Conservation (phyloP, 352 stramenopile genomes). For the Plasmopara viticola region DNA sequence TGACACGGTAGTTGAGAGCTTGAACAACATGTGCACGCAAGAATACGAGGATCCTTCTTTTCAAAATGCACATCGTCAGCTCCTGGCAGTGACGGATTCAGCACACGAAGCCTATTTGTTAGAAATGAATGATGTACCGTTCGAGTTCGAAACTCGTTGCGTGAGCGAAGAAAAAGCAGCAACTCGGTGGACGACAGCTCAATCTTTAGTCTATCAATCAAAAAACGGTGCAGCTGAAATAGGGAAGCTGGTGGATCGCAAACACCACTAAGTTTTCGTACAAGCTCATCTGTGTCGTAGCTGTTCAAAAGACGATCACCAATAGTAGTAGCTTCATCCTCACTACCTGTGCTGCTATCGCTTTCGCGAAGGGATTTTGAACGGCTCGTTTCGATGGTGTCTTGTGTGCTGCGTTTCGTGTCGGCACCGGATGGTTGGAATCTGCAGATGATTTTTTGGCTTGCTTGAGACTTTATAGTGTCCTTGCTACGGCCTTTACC, state of each 20-base stretch:
- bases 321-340: not conserved
- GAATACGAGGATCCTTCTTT: constrained; percentile 34
- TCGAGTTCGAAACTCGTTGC: constrained; percentile 34
- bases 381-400: not conserved
- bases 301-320: constrained; percentile 1
- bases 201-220: constrained; percentile 39
- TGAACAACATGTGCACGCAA: constrained; percentile 32
- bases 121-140: constrained; percentile 27
- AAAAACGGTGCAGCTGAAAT: constrained; percentile 50
- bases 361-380: not conserved
- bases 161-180: constrained; percentile 33
- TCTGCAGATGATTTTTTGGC: constrained; percentile 3
- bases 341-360: not conserved
- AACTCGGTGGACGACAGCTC: constrained; percentile 36
- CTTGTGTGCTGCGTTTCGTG: not conserved
- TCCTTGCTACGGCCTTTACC: not conserved
- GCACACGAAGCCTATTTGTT: constrained; percentile 17
- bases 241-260: constrained; percentile 57
- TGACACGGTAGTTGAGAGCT: constrained; percentile 34
- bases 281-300: constrained; percentile 31
- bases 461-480: constrained; percentile 1
- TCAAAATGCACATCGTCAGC: constrained; percentile 21
- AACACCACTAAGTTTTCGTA: constrained; percentile 23
- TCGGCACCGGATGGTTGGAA: not conserved
- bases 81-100: constrained; percentile 18